Conservation (phyloP, 2,329 filamentous ascomycete species). For the Pseudogymnoascus sp. region DNA sequence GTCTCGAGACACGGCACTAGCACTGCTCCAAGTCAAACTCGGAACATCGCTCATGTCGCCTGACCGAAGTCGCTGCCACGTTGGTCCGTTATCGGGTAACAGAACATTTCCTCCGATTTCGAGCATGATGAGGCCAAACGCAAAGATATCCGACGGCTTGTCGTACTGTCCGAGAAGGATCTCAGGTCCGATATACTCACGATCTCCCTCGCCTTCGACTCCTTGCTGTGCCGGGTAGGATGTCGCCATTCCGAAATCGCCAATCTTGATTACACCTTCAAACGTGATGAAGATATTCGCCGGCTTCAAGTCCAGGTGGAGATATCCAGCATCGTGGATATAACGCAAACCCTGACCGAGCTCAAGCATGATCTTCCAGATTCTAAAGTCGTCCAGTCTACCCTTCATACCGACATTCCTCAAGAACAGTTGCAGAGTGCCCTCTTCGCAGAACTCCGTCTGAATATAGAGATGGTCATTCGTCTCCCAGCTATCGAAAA, state of each 20-base stretch:
- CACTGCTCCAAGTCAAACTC: constrained; percentile 73
- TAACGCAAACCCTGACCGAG: constrained; percentile 77
- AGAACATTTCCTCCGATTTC: constrained; percentile 92
- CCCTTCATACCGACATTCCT: constrained; percentile 75
- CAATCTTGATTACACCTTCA: constrained; percentile 76
- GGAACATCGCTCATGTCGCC: constrained; percentile 86
- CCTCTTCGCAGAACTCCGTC: constrained; percentile 93
- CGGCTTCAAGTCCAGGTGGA: constrained; percentile 79
- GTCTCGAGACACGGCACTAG: constrained; percentile 65
- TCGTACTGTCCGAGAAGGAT: constrained; percentile 80
- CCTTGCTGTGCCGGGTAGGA: constrained; percentile 66
- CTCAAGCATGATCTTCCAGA: constrained; percentile 96
- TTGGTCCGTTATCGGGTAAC: constrained; percentile 84
- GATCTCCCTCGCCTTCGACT: constrained; percentile 87
- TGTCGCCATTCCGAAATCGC: constrained; percentile 77
- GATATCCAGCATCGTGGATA: constrained; percentile 81
- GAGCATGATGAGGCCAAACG: constrained; percentile 86
- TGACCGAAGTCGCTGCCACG: constrained; percentile 82
- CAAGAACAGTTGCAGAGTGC: constrained; percentile 80
- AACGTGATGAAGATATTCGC: constrained; percentile 78
- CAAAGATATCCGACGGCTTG: constrained; percentile 88
- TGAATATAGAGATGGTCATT: constrained; percentile 87
- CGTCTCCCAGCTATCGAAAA: constrained; percentile 82
- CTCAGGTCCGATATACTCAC: constrained; percentile 92
- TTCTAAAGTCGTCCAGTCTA: constrained; percentile 89